Conservation (phyloP, 257 asterid species). For the Avicennia marina region DNA sequence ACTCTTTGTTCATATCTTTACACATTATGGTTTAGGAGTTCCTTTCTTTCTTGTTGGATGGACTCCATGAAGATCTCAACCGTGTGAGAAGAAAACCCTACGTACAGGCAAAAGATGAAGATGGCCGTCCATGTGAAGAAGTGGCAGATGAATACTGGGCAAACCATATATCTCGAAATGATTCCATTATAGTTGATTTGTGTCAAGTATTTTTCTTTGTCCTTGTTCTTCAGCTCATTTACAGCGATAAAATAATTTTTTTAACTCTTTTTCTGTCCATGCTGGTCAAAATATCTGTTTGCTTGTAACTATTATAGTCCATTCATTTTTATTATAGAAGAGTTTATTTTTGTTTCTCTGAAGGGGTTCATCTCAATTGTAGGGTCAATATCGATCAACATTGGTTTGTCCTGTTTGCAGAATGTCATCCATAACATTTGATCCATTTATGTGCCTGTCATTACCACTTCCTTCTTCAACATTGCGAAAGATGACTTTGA, state of each 20-base stretch:
- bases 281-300: neutral
- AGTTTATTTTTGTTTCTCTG: constrained; percentile 10
- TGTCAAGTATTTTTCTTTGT: constrained; percentile 44
- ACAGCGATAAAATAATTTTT: neutral
- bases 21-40: constrained; percentile 44
- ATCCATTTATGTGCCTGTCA: constrained; percentile 68
- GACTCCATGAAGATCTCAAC: constrained; percentile 77
- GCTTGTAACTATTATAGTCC: neutral
- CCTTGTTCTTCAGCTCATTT: constrained; percentile 1
- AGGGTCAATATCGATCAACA: constrained; percentile 77
- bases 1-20: constrained; percentile 12
- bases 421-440: constrained; percentile 53
- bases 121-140: constrained; percentile 52
- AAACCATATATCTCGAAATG: constrained; percentile 61
- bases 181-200: constrained; percentile 64
- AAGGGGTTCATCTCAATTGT: constrained; percentile 19
- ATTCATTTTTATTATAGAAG: constrained; percentile 7
- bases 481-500: constrained; percentile 52
- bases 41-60: constrained; percentile 71
- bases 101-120: constrained; percentile 45
- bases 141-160: constrained; percentile 70
- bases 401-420: constrained; percentile 63
- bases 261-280: neutral
- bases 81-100: constrained; percentile 70
- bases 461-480: constrained; percentile 59